Conservation (phyloP, 2,329 filamentous ascomycete species). For the Fusarium sp. region DNA sequence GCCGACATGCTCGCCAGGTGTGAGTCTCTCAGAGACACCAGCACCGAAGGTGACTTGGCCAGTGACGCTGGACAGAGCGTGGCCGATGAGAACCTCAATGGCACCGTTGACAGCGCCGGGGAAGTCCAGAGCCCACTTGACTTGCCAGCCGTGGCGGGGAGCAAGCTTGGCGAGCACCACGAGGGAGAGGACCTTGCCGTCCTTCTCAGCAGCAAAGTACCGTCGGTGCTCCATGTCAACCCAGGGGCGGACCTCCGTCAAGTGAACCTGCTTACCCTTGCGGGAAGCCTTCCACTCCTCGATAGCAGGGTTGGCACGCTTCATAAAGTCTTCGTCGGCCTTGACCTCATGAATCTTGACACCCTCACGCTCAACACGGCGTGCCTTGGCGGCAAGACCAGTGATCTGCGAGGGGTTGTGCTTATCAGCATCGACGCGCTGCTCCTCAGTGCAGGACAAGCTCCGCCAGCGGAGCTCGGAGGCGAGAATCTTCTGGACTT, state of each 20-base stretch:
- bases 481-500: slow-evolving; percentile 83
- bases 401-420: slow-evolving; percentile 60
- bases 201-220: slow-evolving; percentile 84
- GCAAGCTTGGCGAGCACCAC: slow-evolving; percentile 87
- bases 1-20: slow-evolving; percentile 83
- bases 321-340: slow-evolving; percentile 75
- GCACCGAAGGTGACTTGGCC: slow-evolving; percentile 85
- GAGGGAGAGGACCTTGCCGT: slow-evolving; percentile 79
- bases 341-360: slow-evolving; percentile 82
- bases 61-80: slow-evolving; percentile 67
- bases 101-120: slow-evolving; percentile 86
- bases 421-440: slow-evolving; percentile 84
- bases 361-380: slow-evolving; percentile 84
- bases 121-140: slow-evolving; percentile 97
- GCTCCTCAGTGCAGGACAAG: slow-evolving; percentile 88
- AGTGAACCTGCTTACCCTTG: slow-evolving; percentile 86
- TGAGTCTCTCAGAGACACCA: slow-evolving; percentile 80
- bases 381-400: slow-evolving; percentile 77
- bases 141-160: slow-evolving; percentile 87
- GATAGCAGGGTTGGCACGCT: slow-evolving; percentile 78
- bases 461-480: slow-evolving; percentile 88
- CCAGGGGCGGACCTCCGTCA: slow-evolving; percentile 92
- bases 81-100: slow-evolving; percentile 85
- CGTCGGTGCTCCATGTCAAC: slow-evolving; percentile 84
- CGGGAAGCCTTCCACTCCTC: slow-evolving; percentile 83